Base-by-base conservation (phyloP, 768 basidiomycete species). In the Suillus occidentalis region DNA sequence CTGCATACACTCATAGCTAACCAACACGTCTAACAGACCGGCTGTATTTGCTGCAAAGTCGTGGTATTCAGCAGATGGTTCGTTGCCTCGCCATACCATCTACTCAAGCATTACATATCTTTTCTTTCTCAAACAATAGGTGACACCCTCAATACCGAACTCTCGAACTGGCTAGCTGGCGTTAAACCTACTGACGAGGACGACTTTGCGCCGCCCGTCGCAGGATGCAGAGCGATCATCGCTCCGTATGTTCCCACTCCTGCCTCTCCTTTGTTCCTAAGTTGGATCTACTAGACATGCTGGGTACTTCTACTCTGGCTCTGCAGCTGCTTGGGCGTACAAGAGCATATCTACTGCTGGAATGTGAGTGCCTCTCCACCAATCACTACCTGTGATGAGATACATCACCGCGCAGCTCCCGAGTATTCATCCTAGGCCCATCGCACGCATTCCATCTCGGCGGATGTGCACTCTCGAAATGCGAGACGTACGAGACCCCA, bases 241-340 rank as follows among this genome's bases (percentile, higher is more conserved):
- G 96, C 92, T 22, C 97, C 97, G 95, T 98, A 71, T 69, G 94
- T 83, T n/a, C 49, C 52, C 42, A 18, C 12, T 59, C 16, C 10
- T 31, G 12, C 43, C 47, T 36, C 43, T 60, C 28, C 61, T 63
- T 28, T 22, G 63, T 58, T 28, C 13, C 39, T 40, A 2, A 34
- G 63, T 34, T 52, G 20, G 34, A 63, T 61, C 60, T 64, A 47
- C 28, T 73, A 98, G 96, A 12, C 97, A 99, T 76, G 97, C 97
- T 2, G 97, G 97, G 6, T 98, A 96, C 79, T 85, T 88, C 6
- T 99, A 97, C 78, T 97, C 95, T 62, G 97, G 97, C 25, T 89
- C 87, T 6, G 84, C 96, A 1, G 97, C 97, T 3, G 97, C 95
- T 3, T 99, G 95, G 94, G 97, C 97, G 0, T 99, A 99, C 80